phyloP scores from a whole-genome alignment of 345 rosid species.

The Eucalyptus sideroxylon region DNA sequence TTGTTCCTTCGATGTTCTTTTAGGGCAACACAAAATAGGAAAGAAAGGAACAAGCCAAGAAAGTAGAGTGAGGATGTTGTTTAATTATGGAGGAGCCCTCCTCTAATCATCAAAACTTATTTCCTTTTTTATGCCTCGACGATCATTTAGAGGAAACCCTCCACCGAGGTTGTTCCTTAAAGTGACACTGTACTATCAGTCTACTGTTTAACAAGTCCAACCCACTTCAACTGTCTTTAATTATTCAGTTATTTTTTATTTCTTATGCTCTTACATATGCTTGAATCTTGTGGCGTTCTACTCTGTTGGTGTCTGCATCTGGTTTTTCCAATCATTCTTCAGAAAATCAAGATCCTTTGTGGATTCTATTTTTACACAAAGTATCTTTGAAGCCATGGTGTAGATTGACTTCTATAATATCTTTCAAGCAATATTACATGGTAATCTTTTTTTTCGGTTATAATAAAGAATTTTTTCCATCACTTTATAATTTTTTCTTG shows the following conservation, averaged over 20 bases:
- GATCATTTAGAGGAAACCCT: background rate
- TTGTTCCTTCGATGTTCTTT: background rate
- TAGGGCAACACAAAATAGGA: background rate
- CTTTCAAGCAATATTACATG: too few species aligned
- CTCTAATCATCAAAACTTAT: background rate
- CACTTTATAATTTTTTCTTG: background rate
- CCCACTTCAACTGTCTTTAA: background rate
- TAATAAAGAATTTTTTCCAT: too few species aligned
- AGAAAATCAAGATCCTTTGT: background rate
- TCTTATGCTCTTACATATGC: background rate
- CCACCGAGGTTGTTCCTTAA: background rate
- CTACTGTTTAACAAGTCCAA: background rate
- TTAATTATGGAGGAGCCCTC: background rate
- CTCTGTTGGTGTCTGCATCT: background rate
- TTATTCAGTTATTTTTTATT: background rate
- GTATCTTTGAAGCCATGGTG: too few species aligned
- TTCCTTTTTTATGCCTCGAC: background rate
- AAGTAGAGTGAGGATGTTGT: background rate
- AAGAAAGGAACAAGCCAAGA: background rate
- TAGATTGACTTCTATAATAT: too few species aligned
- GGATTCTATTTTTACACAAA: too few species aligned
- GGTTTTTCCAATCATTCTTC: background rate
- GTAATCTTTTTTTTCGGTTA: too few species aligned
- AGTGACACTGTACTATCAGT: background rate
- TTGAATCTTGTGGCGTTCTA: background rate